Evolutionary conservation across 2,329 filamentous ascomycete species (phyloP), one percentile per base, ranked within the genome.

Genomic region (Zymoseptoria ardabiliae): DNA sequence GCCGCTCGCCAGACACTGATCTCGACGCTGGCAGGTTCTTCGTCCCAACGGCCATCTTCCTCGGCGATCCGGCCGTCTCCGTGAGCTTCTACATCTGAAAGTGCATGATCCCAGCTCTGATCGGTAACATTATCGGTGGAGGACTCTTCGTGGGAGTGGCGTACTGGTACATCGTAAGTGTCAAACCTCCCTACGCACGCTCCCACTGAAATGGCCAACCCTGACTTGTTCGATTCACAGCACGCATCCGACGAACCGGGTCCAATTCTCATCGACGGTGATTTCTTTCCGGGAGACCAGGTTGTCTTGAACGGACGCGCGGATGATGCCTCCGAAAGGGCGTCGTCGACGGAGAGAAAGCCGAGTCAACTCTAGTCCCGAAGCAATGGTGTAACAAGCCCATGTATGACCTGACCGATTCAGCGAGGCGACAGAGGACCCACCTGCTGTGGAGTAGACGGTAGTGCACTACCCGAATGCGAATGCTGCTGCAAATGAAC

Each of bases 81-180:
- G 75, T 81, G 0, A 73, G 76, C 0, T 71, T 82, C 49, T 85
- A 84, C 58, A 80, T 85, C 61, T 84, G 80, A 80, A 83, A 84
- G 66, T 79, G 77, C 0, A 77, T 83, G 62, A 79, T 84, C 35
- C 82, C 82, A 0, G 75, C 79, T 0, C 61, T 78, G 2, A 63
- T 84, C 1, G 82, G 82, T 0, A 84, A 84, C 61, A 77, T 81
- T 17, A 65, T 84, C 2, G 82, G 82, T 0, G 82, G 82, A 1
- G 75, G 72, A 0, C 50, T 82, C 2, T 83, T 84, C 63, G 77
- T 77, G n/a, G 81, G 77, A 4, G 75, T 71, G 0, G 77, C 77
- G 17, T 80, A 79, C 64, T 81, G 77, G 78, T 80, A 80, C 58
- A 68, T 80, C 50, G 63, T 65, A 57, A 63, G 63, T 59, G 35